phyloP scores from a whole-genome alignment of 805 yeast species.

The Starmerella tilneyi region DNA sequence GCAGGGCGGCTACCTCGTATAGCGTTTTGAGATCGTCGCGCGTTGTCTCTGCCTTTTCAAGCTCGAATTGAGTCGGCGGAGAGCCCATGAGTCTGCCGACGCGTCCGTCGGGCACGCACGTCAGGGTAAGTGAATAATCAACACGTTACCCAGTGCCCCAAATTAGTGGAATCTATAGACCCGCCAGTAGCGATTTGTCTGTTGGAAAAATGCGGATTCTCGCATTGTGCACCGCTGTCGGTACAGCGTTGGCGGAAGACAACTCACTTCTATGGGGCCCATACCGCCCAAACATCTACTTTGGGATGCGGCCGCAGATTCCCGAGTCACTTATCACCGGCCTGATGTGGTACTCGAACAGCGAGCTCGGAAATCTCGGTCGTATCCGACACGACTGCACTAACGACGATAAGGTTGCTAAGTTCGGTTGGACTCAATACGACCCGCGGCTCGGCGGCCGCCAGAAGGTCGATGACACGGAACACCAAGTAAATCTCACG shows the following conservation, averaged over 20 bases:
- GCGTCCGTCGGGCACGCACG: too few relatives aligned
- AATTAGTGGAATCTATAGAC: background rate
- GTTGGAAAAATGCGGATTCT: background rate
- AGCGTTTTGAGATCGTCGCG: constrained; percentile 8
- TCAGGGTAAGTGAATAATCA: constrained; percentile 1
- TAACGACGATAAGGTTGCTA: constrained; percentile 56
- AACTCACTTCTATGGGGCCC: constrained; percentile 81
- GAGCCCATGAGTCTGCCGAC: too few relatives aligned
- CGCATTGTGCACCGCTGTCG: background rate
- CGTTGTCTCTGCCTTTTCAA: background rate
- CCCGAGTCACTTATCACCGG: constrained; percentile 72
- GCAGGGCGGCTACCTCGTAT: constrained; percentile 28
- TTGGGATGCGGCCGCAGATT: constrained; percentile 74
- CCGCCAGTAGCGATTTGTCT: background rate
- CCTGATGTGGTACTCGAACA: constrained; percentile 75
- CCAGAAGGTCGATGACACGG: constrained; percentile 60
- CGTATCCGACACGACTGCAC: constrained; percentile 65
- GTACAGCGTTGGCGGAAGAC: constrained; percentile 19
- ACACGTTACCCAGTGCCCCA: constrained; percentile 2
- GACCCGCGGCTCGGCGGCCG: constrained; percentile 84
- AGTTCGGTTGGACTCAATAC: constrained; percentile 76
- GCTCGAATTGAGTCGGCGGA: too few relatives aligned
- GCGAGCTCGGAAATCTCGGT: constrained; percentile 43
- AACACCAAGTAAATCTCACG: constrained; percentile 49
- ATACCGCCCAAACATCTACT: constrained; percentile 72